phyloP scores from a whole-genome alignment of 495 filamentous ascomycete species.

The Melanomma pulvis-pyrius region DNA sequence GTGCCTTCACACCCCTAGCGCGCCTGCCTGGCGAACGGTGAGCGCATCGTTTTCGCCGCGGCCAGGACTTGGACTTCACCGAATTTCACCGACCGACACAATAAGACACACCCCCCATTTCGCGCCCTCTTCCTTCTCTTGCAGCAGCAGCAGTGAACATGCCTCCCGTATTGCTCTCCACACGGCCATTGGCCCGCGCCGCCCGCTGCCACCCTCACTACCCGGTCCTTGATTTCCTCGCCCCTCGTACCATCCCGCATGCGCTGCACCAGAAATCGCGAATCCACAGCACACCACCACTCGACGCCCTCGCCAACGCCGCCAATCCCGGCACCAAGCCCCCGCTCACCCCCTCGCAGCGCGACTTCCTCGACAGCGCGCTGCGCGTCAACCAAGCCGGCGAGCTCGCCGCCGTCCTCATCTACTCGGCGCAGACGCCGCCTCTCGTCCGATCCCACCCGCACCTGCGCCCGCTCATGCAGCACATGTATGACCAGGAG shows the following conservation, averaged over 20 bases:
- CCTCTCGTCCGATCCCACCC: constrained; percentile 73
- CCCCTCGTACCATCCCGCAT: constrained; percentile 30
- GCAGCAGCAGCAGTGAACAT: not conserved
- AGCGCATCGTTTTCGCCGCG: not conserved
- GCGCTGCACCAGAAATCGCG: constrained; percentile 4
- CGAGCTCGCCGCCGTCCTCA: constrained; percentile 50
- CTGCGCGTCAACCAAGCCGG: constrained; percentile 53
- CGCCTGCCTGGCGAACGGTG: not conserved
- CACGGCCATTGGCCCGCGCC: constrained; percentile 4
- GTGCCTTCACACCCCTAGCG: not conserved
- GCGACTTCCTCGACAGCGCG: constrained; percentile 30
- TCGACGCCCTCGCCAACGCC: not conserved
- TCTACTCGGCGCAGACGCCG: constrained; percentile 62
- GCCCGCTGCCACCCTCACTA: not conserved
- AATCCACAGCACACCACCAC: constrained; percentile 21
- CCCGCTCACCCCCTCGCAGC: constrained; percentile 12
- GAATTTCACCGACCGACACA: not conserved
- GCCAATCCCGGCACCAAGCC: not conserved
- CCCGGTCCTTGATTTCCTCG: constrained; percentile 41
- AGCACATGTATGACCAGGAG: constrained; percentile 98
- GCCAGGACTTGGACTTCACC: too few relatives aligned
- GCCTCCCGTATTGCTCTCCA: constrained; percentile 1
- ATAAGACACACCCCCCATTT: not conserved
- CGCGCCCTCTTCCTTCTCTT: not conserved
- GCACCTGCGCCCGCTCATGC: constrained; percentile 85